These are phyloP conservation scores for Magnolia changhungtana DNA, from an alignment of 164 flowering plant genomes.

Conservation along the genomic window DNA sequence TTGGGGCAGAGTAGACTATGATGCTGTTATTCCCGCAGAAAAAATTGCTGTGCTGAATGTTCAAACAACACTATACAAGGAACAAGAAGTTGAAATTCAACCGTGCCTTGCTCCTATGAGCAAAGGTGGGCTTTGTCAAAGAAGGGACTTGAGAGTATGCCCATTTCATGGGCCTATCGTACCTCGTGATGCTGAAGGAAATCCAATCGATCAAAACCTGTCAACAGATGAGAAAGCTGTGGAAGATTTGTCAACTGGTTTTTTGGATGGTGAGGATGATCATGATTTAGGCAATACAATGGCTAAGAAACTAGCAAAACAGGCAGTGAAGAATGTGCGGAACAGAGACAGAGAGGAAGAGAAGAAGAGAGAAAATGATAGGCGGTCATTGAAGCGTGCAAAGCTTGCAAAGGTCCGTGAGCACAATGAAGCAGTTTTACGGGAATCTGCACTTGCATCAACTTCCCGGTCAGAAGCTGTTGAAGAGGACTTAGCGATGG, in stretches of 20 bases:
- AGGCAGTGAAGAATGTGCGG: constrained; percentile 80
- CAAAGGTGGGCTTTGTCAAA: constrained; percentile 78
- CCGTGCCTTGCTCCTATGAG: constrained; percentile 82
- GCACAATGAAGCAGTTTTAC: constrained; percentile 75
- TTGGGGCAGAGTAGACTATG: constrained; percentile 90
- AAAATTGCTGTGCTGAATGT: constrained; percentile 76
- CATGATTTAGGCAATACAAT: constrained; percentile 28
- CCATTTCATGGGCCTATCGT: constrained; percentile 93
- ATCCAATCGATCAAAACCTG: constrained; percentile 37
- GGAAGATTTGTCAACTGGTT: not conserved
- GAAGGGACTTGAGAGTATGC: constrained; percentile 74
- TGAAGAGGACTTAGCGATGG: constrained; percentile 41
- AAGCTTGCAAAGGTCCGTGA: constrained; percentile 78
- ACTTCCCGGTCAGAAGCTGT: constrained; percentile 54
- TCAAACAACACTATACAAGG: constrained; percentile 58
- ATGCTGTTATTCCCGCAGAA: constrained; percentile 82
- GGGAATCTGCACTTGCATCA: constrained; percentile 78
- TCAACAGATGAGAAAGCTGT: constrained; percentile 19
- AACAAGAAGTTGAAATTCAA: constrained; percentile 54
- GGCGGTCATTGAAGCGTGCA: constrained; percentile 52
- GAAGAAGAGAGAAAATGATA: constrained; percentile 48
- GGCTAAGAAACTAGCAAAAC: constrained; percentile 50
- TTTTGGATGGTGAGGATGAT: constrained; percentile 7
- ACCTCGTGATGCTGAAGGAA: constrained; percentile 72
- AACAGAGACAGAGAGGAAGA: constrained; percentile 51